Base-by-base conservation (phyloP, 2,329 filamentous ascomycete genomes). In the Ophiosphaerella korrae region DNA sequence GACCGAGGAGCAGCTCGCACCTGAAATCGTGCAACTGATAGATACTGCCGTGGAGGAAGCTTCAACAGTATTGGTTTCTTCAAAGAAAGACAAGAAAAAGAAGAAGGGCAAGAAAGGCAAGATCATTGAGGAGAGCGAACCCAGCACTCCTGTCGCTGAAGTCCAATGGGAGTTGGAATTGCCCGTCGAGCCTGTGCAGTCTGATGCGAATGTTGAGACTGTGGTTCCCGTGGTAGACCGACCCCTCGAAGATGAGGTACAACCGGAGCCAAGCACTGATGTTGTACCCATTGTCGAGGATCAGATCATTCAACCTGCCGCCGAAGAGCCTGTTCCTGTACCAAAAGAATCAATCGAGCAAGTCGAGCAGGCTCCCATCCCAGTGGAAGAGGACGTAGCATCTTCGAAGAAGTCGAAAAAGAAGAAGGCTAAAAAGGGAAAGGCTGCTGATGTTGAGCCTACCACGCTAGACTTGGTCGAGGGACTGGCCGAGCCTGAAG, bases 381-480 rank as follows among this genome's bases (percentile, higher is more conserved):
- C 36, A 7, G 14, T 52, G 21, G 50, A 45, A 23, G 52, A 55
- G n/a, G 58, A 60, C 21, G 42, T 46, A 23, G 24, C 44, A 1
- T 62, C 67, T 29, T 77, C 75, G 45, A 75, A 76, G 54, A 81
- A 79, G 55, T 74, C 42, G 6, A 56, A 74, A 9, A 81, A 79
- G 53, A 79, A 81, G 51, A 65, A 67, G 46, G 50, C 45, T 16
- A 64, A 63, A 45, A 64, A 61, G 37, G 45, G 40, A 7, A 55
- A 57, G 36, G 36, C 50, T 2, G 21, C 29, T 18, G 57, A 56
- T 3, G 38, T 50, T 9, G 34, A 45, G 16, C n/a, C 34, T 8
- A 7, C 7, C 18, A 23, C 31, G 8, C 21, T 21, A 3, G 42
- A 40, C 23, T 3, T 40, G 13, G 7, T 23, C 6, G n/a, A 34